Conservation (phyloP, 495 filamentous ascomycete species). For the Annulohypoxylon nitens region DNA sequence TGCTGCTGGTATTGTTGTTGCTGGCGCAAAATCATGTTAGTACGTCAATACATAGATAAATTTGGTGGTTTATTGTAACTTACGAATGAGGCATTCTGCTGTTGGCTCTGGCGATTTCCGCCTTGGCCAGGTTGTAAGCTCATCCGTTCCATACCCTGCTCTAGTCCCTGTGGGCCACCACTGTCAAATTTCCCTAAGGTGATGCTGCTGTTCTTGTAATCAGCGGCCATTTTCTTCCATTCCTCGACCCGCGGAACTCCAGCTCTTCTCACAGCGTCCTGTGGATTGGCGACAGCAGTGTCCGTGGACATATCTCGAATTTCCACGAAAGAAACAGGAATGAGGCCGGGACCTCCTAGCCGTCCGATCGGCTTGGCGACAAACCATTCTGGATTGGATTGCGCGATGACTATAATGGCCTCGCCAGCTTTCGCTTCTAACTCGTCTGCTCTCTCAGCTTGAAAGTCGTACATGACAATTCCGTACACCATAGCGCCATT, state of each 20-base stretch:
- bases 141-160: conserved; percentile 83
- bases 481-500: conserved; percentile 94
- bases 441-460: conserved; percentile 94
- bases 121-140: conserved; percentile 71
- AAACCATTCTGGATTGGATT: conserved; percentile 99
- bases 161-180: conserved; percentile 62
- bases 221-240: conserved; percentile 99
- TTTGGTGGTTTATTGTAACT: conserved; percentile 40
- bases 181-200: conserved; percentile 89
- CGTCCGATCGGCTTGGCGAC: conserved; percentile 98
- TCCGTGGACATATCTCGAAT: conserved; percentile 94
- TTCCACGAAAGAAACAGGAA: conserved; percentile 97
- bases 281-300: conserved; percentile 81
- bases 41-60: conserved; percentile 4
- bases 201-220: conserved; percentile 99
- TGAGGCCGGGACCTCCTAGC: conserved; percentile 92
- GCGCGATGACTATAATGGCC: conserved; percentile 97
- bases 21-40: conserved; percentile 46
- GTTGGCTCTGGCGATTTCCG: conserved; percentile 59
- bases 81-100: conserved; percentile 59
- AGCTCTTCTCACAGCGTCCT: conserved; percentile 87
- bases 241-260: conserved; percentile 98
- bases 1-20: conserved; percentile 49
- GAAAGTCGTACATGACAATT: conserved; percentile 96
- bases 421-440: conserved; percentile 95